These are phyloP conservation scores for Ambrosiella cleistominuta DNA, from an alignment of 2,329 filamentous ascomycete genomes.

Conservation along the genomic window DNA sequence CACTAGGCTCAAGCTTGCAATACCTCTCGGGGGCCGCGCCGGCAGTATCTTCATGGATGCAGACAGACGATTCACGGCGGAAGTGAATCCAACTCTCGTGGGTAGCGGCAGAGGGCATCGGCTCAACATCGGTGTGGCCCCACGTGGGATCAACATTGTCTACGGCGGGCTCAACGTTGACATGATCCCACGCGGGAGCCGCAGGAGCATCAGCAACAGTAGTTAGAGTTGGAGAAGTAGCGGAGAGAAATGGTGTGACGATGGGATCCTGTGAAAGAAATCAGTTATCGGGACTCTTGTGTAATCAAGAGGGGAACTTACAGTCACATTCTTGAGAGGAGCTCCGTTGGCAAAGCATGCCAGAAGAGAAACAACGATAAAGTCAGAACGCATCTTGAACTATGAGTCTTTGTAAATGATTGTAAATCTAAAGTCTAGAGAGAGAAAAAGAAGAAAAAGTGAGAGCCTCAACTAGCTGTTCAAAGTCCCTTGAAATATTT, in stretches of 20 bases:
- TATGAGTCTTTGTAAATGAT: no score
- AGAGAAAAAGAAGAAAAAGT: no score
- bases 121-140: not conserved
- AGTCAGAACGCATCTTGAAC: not conserved
- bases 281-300: not conserved
- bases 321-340: not conserved
- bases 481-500: no score
- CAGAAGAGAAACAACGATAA: not conserved
- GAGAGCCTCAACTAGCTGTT: no score
- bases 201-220: not conserved
- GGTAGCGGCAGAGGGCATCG: not conserved
- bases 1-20: not conserved
- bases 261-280: not conserved
- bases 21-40: not conserved
- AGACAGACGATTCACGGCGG: not conserved
- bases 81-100: conserved; percentile 1
- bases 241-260: not conserved
- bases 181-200: no score
- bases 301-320: not conserved
- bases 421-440: no score
- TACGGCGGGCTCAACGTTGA: not conserved
- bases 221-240: not conserved
- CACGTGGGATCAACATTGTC: not conserved
- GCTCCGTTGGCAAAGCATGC: not conserved
- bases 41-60: conserved; percentile 6